Evolutionary conservation across 1,284 basidiomycete species (phyloP).

Genomic region (Microbotryum lychnidis-dioicae): DNA sequence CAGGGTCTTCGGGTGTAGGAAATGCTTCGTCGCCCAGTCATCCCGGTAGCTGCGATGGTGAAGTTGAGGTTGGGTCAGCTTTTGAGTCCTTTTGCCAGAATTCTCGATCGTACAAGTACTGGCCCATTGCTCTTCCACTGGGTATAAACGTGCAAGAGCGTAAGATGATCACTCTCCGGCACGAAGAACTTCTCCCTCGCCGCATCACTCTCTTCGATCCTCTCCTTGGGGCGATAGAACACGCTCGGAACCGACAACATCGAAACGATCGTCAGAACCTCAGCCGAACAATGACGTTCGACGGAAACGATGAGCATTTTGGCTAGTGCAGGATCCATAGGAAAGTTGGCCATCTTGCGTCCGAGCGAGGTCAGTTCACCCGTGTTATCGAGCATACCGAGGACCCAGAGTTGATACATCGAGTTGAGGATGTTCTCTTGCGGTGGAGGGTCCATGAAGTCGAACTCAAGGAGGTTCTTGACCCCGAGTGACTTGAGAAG

Average conservation of each 20-base stretch:
- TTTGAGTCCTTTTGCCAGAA: background rate
- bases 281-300: slow-evolving; percentile 82
- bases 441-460: slow-evolving; percentile 94
- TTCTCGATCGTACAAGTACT: slow-evolving; percentile 33
- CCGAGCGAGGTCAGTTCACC: slow-evolving; percentile 90
- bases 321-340: slow-evolving; percentile 76
- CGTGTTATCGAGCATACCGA: slow-evolving; percentile 92
- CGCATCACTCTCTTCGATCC: slow-evolving; percentile 65
- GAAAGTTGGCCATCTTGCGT: slow-evolving; percentile 96
- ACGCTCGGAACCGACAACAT: slow-evolving; percentile 85
- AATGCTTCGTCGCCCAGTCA: slow-evolving; percentile 88
- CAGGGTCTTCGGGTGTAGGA: slow-evolving; percentile 90
- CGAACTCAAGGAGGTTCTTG: slow-evolving; percentile 93
- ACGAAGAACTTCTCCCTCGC: slow-evolving; percentile 98
- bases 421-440: slow-evolving; percentile 90
- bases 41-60: slow-evolving; percentile 60
- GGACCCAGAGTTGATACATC: slow-evolving; percentile 99
- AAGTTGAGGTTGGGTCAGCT: background rate
- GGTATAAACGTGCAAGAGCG: slow-evolving; percentile 89
- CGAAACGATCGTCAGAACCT: slow-evolving; percentile 97
- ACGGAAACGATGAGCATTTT: slow-evolving; percentile 93
- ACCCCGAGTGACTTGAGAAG: slow-evolving; percentile 88
- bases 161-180: slow-evolving; percentile 94
- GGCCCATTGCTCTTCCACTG: slow-evolving; percentile 95
- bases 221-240: slow-evolving; percentile 59